Conservation (phyloP, 2,329 filamentous ascomycete genomes). For the Sporothrix sp. region DNA sequence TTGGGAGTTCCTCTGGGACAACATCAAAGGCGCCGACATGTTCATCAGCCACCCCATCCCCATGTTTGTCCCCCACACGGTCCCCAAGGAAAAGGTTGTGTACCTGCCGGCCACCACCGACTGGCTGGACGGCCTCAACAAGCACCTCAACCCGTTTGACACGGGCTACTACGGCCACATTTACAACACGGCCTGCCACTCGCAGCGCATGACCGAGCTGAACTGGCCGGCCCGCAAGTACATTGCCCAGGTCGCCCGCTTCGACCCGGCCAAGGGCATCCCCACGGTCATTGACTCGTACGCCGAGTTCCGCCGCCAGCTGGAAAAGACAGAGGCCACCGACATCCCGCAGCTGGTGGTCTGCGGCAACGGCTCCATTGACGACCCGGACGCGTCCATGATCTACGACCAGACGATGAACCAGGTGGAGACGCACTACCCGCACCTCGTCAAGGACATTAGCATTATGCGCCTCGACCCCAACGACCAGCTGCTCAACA, state of each 20-base stretch:
- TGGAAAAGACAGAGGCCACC: constrained; percentile 41
- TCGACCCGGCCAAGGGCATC: constrained; percentile 77
- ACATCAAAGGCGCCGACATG: constrained; percentile 60
- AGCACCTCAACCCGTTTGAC: constrained; percentile 60
- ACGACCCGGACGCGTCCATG: constrained; percentile 65
- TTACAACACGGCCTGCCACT: constrained; percentile 55
- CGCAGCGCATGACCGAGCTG: constrained; percentile 50
- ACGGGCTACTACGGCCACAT: constrained; percentile 62
- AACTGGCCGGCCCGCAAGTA: constrained; percentile 55
- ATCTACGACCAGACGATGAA: constrained; percentile 64
- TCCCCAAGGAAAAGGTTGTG: constrained; percentile 56
- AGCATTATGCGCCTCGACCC: constrained; percentile 68
- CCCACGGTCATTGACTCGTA: constrained; percentile 68
- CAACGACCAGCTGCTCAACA: constrained; percentile 72
- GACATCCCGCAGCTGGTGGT: constrained; percentile 63
- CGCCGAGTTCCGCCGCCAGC: constrained; percentile 56
- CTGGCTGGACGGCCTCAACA: constrained; percentile 77
- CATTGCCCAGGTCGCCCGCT: constrained; percentile 71
- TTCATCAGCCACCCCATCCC: constrained; percentile 77
- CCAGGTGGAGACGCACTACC: constrained; percentile 54
- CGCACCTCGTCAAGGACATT: constrained; percentile 53
- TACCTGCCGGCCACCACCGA: constrained; percentile 76
- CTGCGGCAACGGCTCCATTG: constrained; percentile 69
- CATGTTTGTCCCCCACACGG: constrained; percentile 59
- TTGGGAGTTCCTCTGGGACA: constrained; percentile 66